Percentiles rank a stretch among this genome's conserved stretches.
These are phyloP conservation scores for Pythium aquatile DNA, from an alignment of 352 stramenopile species.

Conservation along the genomic window DNA sequence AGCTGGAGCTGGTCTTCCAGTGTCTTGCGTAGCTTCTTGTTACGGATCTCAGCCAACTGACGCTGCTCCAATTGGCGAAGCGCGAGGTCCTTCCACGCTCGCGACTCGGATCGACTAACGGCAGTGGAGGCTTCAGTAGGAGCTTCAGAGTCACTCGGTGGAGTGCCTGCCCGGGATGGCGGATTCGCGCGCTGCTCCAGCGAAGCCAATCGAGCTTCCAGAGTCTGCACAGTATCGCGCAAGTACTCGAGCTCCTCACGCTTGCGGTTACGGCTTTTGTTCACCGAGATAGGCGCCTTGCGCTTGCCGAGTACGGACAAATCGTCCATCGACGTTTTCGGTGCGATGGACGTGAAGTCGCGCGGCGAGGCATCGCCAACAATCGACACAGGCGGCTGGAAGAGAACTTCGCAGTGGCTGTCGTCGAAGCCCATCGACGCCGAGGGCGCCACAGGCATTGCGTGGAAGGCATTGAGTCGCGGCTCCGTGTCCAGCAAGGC, in stretches of 20 bases:
- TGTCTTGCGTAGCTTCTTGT: conserved; percentile 6
- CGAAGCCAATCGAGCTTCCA: neutral
- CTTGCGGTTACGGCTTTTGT: neutral
- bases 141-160: neutral
- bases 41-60: conserved; percentile 14
- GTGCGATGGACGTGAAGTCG: neutral
- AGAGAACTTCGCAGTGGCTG: neutral
- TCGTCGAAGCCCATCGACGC: neutral
- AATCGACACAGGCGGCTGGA: neutral
- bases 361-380: neutral
- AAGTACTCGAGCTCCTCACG: conserved; percentile 7
- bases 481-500: neutral
- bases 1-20: conserved; percentile 9
- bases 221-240: neutral
- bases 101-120: neutral
- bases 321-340: neutral
- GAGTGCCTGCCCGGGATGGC: neutral
- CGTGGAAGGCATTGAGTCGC: neutral
- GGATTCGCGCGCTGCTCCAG: neutral
- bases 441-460: neutral
- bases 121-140: neutral
- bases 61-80: conserved; percentile 9
- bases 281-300: neutral
- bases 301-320: neutral
- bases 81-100: neutral